Conservation (phyloP, 305 asterid genomes). For the Solanum chacoense region DNA sequence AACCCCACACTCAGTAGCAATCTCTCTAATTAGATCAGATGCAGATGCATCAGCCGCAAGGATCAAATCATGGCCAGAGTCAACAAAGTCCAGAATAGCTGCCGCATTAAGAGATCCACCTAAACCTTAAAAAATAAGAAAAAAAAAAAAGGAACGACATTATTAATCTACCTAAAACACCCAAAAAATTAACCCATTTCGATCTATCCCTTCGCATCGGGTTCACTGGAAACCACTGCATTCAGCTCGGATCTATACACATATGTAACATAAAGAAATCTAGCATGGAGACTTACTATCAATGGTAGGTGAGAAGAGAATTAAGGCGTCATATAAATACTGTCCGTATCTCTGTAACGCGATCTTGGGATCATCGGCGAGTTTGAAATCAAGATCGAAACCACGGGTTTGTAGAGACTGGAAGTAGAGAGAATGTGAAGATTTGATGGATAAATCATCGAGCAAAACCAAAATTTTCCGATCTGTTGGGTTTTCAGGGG, state of each 20-base stretch:
- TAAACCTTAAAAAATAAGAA: slow-evolving; percentile 31
- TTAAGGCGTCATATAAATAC: slow-evolving; percentile 50
- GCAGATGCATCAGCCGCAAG: slow-evolving; percentile 60
- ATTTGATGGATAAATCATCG: slow-evolving; percentile 54
- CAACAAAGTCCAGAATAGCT: slow-evolving; percentile 53
- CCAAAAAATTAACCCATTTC: not conserved
- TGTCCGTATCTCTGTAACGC: slow-evolving; percentile 62
- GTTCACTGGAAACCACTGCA: not conserved
- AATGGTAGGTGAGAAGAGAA: slow-evolving; percentile 55
- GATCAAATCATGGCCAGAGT: slow-evolving; percentile 71
- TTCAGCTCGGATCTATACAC: not conserved
- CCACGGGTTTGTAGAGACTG: slow-evolving; percentile 44
- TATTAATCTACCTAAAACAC: not conserved
- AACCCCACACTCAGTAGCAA: slow-evolving; percentile 74
- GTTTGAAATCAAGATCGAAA: slow-evolving; percentile 56
- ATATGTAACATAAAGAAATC: not conserved
- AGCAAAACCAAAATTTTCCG: slow-evolving; percentile 58
- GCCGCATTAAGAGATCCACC: slow-evolving; percentile 61
- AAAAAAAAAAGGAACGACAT: not conserved
- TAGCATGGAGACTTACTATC: slow-evolving; percentile 35
- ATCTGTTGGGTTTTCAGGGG: slow-evolving; percentile 60
- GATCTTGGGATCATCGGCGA: slow-evolving; percentile 68
- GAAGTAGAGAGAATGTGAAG: slow-evolving; percentile 68
- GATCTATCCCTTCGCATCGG: not conserved
- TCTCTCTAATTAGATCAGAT: slow-evolving; percentile 52